Evolutionary conservation across 1,284 basidiomycete genomes (phyloP).

Genomic region (Phellinidium pouzarii): DNA sequence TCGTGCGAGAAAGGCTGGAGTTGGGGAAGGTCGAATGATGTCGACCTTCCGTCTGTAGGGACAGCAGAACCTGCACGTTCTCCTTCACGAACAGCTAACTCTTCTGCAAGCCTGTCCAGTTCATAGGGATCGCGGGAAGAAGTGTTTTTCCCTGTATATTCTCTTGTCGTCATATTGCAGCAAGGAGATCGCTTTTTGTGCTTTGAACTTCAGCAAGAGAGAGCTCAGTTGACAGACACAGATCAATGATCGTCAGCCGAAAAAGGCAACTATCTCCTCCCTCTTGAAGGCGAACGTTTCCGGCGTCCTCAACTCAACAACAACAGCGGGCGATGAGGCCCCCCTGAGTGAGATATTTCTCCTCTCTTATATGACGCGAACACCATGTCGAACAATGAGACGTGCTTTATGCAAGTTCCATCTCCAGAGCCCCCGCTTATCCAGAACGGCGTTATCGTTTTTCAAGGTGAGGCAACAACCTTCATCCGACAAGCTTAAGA

Average conservation of each 20-base stretch:
- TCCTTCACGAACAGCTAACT: constrained; percentile 55
- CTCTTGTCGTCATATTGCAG: background rate
- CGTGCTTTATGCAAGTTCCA: constrained; percentile 18
- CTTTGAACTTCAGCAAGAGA: too few relatives aligned
- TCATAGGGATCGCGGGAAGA: constrained; percentile 46
- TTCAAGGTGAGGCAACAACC: constrained; percentile 24
- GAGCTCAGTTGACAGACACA: too few relatives aligned
- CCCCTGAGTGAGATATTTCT: too few relatives aligned
- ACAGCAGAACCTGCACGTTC: constrained; percentile 19
- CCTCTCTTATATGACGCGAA: too few relatives aligned
- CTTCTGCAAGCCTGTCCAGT: constrained; percentile 65
- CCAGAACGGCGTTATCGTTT: constrained; percentile 28
- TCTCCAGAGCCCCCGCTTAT: constrained; percentile 26
- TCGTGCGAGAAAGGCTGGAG: constrained; percentile 72
- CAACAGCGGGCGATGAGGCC: too few relatives aligned
- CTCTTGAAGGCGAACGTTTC: too few relatives aligned
- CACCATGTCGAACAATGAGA: background rate
- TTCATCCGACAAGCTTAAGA: background rate
- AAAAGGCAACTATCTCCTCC: too few relatives aligned
- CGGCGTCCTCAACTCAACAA: too few relatives aligned
- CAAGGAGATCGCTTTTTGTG: background rate
- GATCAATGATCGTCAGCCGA: too few relatives aligned
- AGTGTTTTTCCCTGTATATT: background rate
- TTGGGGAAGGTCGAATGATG: constrained; percentile 51
- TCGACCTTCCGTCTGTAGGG: too few relatives aligned